Evolutionary conservation across 805 yeast genomes (phyloP), one percentile per base, ranked within the genome.

Genomic region (Candida maesae): DNA sequence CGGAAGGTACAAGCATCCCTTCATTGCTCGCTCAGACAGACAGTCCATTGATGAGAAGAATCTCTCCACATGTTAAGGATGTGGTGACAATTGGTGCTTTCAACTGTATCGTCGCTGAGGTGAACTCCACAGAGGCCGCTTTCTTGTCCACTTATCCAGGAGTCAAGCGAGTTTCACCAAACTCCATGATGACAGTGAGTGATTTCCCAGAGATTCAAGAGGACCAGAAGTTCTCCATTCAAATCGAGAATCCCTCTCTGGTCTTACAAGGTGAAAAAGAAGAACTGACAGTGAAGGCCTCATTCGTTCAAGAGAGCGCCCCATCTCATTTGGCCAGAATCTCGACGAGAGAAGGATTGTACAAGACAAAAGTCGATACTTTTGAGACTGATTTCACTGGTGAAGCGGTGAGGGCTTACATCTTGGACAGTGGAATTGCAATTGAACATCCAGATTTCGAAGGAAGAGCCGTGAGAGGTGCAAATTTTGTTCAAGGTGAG

Each of bases 361-460:
- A 43, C 6, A 38, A 31, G 3, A 10, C 6, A 8, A 12, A 10
- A 6, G 9, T 17, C 3, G 27, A 33, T 6, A 15, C 4, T 4
- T 84, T 76, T 55, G 58, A 61, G 39, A 83, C 73, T 51, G 72
- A 74, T 27, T 55, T 51, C 1, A 61, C 65, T 2, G 95, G 95
- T 1, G 65, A 64, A 35, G 77, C 73, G 35, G 83, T 85, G 2
- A 73, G 73, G 42, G 91, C 81, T 1, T 89, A 89, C 58, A 76
- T 90, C 28, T 67, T 88, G 39, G 97, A 89, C 63, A 83, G 95
- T 4, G 97, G 98, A 13, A 77, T 84, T 14, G 66, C 64, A 45
- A 66, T 69, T 14, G 68, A 67, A 6, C 81, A 79, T 54, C 75
- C 74, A 15, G 82, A 81, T 25, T 66, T 84, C 54, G 80, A 73